These are phyloP conservation scores for Neoconidiobolus thromboides DNA, from an alignment of 371 early-diverging fungal species.

Conservation along the genomic window DNA sequence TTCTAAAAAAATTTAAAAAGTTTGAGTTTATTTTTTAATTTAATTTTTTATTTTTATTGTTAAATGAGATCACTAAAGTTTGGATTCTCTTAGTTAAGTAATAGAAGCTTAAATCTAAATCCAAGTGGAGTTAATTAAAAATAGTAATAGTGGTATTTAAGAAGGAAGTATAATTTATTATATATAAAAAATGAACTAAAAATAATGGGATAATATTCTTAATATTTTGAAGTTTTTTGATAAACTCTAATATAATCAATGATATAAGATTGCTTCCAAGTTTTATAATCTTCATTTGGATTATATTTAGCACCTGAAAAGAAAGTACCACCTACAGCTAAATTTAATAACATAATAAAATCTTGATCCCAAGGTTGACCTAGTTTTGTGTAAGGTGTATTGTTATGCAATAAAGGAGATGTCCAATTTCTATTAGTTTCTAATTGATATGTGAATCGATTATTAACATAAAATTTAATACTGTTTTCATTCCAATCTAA, in stretches of 20 bases:
- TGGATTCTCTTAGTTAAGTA: too few species aligned
- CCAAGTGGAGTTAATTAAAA: too few species aligned
- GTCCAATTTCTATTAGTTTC: conserved; percentile 4
- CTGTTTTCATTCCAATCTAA: not conserved
- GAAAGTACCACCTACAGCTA: conserved; percentile 6
- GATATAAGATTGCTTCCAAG: conserved; percentile 3
- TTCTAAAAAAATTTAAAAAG: too few species aligned
- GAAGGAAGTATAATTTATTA: too few species aligned
- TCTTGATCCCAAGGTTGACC: conserved; percentile 7
- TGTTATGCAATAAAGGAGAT: not conserved
- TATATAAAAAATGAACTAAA: too few species aligned
- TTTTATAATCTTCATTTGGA: not conserved
- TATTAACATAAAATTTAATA: conserved; percentile 4
- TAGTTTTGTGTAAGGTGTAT: not conserved
- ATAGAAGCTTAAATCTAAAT: too few species aligned
- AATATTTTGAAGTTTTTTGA: not conserved
- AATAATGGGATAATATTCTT: too few species aligned
- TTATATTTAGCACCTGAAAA: conserved; percentile 4
- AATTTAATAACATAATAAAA: conserved; percentile 1
- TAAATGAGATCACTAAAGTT: too few species aligned
- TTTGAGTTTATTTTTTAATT: too few species aligned
- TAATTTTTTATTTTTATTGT: too few species aligned
- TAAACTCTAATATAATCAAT: conserved; percentile 5
- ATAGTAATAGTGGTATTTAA: too few species aligned
- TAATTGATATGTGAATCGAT: not conserved